A percentile compares a stretch with the other conserved stretches of the same genome.
These are phyloP conservation scores for Pseudoneurospora amorphoporcata DNA, from an alignment of 495 filamentous ascomycete species.

Conservation along the genomic window DNA sequence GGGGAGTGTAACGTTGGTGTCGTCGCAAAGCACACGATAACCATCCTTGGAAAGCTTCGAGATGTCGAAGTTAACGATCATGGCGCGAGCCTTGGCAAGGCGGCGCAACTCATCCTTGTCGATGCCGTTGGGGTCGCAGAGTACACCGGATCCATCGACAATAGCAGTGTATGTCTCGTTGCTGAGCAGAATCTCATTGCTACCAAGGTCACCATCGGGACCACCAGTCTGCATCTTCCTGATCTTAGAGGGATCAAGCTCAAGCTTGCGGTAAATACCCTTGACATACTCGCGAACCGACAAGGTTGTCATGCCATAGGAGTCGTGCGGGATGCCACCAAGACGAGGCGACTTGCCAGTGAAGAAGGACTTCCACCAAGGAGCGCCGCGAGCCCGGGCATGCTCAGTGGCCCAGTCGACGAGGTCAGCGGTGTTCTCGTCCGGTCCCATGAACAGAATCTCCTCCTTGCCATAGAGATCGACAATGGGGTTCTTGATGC, in stretches of 20 bases:
- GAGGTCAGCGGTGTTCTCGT: constrained; percentile 95
- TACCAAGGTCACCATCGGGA: constrained; percentile 91
- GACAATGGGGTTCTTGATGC: constrained; percentile 97
- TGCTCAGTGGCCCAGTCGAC: constrained; percentile 98
- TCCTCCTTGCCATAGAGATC: constrained; percentile 90
- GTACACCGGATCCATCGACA: constrained; percentile 89
- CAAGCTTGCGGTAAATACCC: constrained; percentile 92
- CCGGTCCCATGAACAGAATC: constrained; percentile 96
- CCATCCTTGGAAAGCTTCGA: constrained; percentile 79
- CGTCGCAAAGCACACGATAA: constrained; percentile 88
- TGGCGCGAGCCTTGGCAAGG: constrained; percentile 75
- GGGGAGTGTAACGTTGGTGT: constrained; percentile 75
- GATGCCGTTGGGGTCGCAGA: constrained; percentile 85
- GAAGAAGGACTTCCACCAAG: constrained; percentile 99
- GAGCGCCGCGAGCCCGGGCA: constrained; percentile 74
- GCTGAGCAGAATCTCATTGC: constrained; percentile 92
- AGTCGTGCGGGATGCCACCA: constrained; percentile 91
- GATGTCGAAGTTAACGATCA: constrained; percentile 81
- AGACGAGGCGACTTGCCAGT: constrained; percentile 94
- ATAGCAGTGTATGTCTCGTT: constrained; percentile 91
- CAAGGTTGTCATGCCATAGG: constrained; percentile 94
- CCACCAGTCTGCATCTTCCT: constrained; percentile 95
- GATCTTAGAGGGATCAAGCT: constrained; percentile 71
- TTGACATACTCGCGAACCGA: constrained; percentile 93
- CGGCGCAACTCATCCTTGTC: constrained; percentile 73